Base-by-base conservation (phyloP, 106 monocot species). In the Dioscorea zingiberensis region DNA sequence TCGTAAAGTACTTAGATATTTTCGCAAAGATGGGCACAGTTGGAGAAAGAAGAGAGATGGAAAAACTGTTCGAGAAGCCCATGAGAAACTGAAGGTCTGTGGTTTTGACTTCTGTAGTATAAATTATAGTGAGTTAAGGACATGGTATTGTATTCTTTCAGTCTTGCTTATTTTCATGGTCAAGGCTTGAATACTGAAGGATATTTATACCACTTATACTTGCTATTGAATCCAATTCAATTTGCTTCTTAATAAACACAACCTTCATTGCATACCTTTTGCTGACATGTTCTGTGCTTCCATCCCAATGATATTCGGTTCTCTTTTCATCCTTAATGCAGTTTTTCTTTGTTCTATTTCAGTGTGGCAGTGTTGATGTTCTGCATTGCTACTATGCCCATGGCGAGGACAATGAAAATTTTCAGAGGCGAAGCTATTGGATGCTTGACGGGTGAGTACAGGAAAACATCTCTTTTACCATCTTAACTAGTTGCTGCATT, bases 1-100 rank as follows among this genome's bases (percentile, higher is more conserved):
- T 69, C 83, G 88, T 26, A 84, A 84, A 66, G 72, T 59, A 48
- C 69, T 81, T 45, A 57, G 88, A 66, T 84, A 88, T 78, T 88
- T 84, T 53, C 74, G 88, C 13, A 88, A 83, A 71, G 83, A 88
- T 76, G 84, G 81, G 9, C 78, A 88, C 70, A 21, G 45, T 5
- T 88, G 88, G 88, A 84, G 74, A 48, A 87, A 87, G 78, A 88
- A 88, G 73, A 88, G 75, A 63, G 84, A 84, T 78, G 80, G 80
- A 21, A 88, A 81, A 78, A 84, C 83, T 54, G 84, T 88, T 55
- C 74, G 75, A 32, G 88, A 88, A 71, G 88, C 88, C 54, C 88
- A 88, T 76, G 88, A 88, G 76, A 88, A 76, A 59, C 56, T 88
- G 21, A 88, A 88, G 78, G 84, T 81, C 66, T 63, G 23, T 60